These are phyloP conservation scores for Wallacemonas sp. DNA, from an alignment of 208 protist genomes.

Conservation along the genomic window DNA sequence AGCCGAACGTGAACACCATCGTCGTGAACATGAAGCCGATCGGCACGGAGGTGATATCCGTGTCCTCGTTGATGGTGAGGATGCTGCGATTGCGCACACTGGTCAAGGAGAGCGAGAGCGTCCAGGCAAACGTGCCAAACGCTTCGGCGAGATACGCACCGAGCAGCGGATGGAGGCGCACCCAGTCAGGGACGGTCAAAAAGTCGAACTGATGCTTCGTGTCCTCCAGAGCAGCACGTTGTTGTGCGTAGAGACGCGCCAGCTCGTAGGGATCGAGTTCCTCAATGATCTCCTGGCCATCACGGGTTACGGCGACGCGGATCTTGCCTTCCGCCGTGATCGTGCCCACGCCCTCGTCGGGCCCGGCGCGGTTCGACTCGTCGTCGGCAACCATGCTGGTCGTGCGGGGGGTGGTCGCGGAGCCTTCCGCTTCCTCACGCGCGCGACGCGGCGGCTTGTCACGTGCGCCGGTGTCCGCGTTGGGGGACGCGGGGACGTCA, in stretches of 20 bases:
- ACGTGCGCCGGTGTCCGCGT: no score
- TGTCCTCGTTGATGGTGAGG: conserved; percentile 54
- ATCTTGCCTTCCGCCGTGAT: conserved; percentile 11
- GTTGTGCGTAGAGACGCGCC: conserved; percentile 64
- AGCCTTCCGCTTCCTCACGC: no score
- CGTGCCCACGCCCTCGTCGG: neutral
- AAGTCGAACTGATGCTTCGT: conserved; percentile 66
- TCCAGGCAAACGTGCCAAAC: conserved; percentile 80
- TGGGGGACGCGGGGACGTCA: no score
- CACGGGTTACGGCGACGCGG: conserved; percentile 42
- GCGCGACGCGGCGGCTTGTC: no score
- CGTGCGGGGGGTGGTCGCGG: neutral
- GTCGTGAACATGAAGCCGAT: conserved; percentile 86
- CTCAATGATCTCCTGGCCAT: conserved; percentile 51
- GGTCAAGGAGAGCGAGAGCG: conserved; percentile 68
- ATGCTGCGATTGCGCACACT: conserved; percentile 72
- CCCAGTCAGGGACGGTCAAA: conserved; percentile 79
- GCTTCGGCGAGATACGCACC: conserved; percentile 78
- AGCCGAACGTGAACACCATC: conserved; percentile 84
- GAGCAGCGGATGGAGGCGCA: conserved; percentile 78
- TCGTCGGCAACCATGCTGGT: neutral
- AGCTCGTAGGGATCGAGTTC: conserved; percentile 58
- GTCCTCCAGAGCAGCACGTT: conserved; percentile 61
- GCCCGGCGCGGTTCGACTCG: neutral
- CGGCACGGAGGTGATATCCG: conserved; percentile 69